phyloP scores from a whole-genome alignment of 1,284 basidiomycete genomes.

The Malassezia pachydermatis region DNA sequence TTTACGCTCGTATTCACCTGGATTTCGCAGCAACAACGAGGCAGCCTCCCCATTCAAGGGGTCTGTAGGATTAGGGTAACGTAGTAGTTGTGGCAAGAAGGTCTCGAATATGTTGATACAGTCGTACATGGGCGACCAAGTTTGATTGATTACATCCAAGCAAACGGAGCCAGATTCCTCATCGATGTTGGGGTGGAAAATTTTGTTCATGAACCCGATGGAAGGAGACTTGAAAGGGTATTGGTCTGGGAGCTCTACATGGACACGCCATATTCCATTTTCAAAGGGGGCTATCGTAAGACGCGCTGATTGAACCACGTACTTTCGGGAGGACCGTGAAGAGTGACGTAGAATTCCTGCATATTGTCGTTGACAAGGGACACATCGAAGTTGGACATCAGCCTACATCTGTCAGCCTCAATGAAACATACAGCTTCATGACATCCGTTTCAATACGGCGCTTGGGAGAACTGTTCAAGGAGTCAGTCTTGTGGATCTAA shows the following conservation, averaged over 20 bases:
- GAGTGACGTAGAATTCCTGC: constrained; percentile 96
- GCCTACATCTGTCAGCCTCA: constrained; percentile 23
- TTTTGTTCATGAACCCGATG: constrained; percentile 99
- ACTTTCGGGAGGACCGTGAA: constrained; percentile 90
- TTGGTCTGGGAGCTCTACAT: constrained; percentile 96
- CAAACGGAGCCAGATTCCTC: constrained; percentile 57
- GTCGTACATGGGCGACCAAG: constrained; percentile 53
- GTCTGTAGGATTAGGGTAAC: constrained; percentile 95
- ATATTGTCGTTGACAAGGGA: constrained; percentile 94
- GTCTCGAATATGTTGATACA: constrained; percentile 99
- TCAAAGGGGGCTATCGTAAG: constrained; percentile 93
- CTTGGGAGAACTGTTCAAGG: constrained; percentile 58
- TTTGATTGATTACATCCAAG: constrained; percentile 43
- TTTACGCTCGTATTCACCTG: constrained; percentile 56
- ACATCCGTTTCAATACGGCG: constrained; percentile 97
- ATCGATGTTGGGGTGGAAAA: constrained; percentile 97
- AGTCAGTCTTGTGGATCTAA: not conserved
- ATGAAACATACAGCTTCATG: constrained; percentile 80
- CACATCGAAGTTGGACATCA: constrained; percentile 58
- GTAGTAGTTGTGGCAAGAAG: constrained; percentile 87
- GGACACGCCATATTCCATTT: constrained; percentile 96
- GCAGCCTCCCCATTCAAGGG: constrained; percentile 96
- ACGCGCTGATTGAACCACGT: constrained; percentile 49
- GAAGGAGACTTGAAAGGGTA: constrained; percentile 98
- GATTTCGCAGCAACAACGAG: constrained; percentile 87